These are phyloP conservation scores for Myriosclerotinia duriaeana DNA, from an alignment of 2,329 filamentous ascomycete species.

Conservation along the genomic window DNA sequence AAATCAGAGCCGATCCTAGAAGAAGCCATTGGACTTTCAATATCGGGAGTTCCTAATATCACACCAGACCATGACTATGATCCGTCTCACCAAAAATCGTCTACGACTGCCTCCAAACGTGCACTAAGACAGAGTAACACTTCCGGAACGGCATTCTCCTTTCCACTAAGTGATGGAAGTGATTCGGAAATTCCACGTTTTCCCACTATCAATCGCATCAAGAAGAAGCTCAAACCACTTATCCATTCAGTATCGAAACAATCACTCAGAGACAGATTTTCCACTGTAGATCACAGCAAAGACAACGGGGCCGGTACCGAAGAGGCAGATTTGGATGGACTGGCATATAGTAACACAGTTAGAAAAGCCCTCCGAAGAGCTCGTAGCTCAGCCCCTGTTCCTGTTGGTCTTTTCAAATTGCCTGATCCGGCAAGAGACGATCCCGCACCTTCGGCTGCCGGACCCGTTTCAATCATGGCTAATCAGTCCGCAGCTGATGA, in stretches of 20 bases:
- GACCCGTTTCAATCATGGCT: slow-evolving; percentile 2
- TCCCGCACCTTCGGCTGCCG: background rate
- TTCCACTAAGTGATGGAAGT: slow-evolving; percentile 14
- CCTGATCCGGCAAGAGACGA: slow-evolving; percentile 11
- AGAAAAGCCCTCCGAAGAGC: slow-evolving; percentile 7
- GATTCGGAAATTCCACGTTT: slow-evolving; percentile 17
- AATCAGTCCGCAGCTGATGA: background rate
- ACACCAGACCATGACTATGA: background rate
- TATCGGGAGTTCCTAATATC: background rate
- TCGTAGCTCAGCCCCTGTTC: slow-evolving; percentile 16
- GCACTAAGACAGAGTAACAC: background rate
- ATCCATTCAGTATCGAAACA: slow-evolving; percentile 16
- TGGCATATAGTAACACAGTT: background rate
- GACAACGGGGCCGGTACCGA: background rate
- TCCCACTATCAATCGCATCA: slow-evolving; percentile 1
- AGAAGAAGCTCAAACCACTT: slow-evolving; percentile 11
- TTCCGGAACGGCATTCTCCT: slow-evolving; percentile 7
- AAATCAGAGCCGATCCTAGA: background rate
- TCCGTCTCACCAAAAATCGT: background rate
- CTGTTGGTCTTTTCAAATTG: slow-evolving; percentile 14
- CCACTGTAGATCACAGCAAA: background rate
- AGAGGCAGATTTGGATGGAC: background rate
- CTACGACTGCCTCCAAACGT: slow-evolving; percentile 6
- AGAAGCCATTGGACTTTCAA: background rate
- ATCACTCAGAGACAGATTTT: background rate